Base-by-base conservation (phyloP, 2,329 filamentous ascomycete genomes). In the Alternaria dauci region DNA sequence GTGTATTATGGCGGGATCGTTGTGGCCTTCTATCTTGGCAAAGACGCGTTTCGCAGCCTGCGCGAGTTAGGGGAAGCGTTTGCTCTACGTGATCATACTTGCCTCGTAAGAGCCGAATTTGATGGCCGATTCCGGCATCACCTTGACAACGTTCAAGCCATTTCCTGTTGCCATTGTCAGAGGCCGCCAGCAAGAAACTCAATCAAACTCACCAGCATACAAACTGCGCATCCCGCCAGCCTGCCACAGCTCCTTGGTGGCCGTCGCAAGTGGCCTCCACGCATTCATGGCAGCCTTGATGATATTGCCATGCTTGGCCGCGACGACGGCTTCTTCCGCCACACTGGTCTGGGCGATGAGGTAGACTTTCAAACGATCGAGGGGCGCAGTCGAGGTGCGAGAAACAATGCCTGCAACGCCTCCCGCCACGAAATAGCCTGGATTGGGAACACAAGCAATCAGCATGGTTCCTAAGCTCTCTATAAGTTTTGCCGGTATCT, bases 121-220 rank as follows among this genome's bases (percentile, higher is more conserved):
- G 76, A 99, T 97, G 26, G 95, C 94, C 28, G 94, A 97, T 81
- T 99, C 95, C 0, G 95, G 95, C 93, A 98, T 97, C 62, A 99
- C 95, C 79, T 99, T 99, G 73, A 97, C 80, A 3, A 99, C 93
- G 71, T 99, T 99, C 69, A 99, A 83, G 4, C 95, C 95, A 74
- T 99, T 99, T 38, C 95, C 94, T 96, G 70, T 8, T 23, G 26
- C 9, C 20, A 57, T 76, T 56, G 47, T 65, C 32, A 55, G 12
- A 26, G 76, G 64, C 69, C 18, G 55, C 54, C 47, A 18, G 0
- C 12, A 20, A 26, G 44, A 4, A 16, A 4, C 7, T 14, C 5
- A 12, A n/a, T 63, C 3, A 16, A 8, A 69, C 89, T 78, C 81
- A 96, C 93, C 95, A 68, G 94, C 94, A 81, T 97, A 99, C 68